Evolutionary conservation across 1,284 basidiomycete genomes (phyloP), one percentile per base, ranked within the genome.

Genomic region (Microbotryum violaceum): DNA sequence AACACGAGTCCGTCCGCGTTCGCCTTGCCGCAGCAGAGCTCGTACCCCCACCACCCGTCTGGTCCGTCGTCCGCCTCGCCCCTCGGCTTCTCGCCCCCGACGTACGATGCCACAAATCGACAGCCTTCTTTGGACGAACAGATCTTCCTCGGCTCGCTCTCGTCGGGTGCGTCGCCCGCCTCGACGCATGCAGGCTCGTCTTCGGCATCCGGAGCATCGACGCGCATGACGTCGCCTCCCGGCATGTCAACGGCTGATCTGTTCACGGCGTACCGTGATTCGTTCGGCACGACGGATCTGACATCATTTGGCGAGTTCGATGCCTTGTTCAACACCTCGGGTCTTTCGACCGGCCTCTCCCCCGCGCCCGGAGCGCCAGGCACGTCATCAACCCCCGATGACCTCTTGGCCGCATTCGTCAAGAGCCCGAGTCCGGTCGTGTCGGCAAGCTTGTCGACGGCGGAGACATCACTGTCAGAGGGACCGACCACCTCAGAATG

Each of bases 231-330:
- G 18, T 23, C 25, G n/a, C 51, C 29, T n/a, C 51, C 51, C 33
- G 51, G 33, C 27, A 29, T 31, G 27, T 14, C 51, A n/a, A 53
- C 51, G 51, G n/a, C 45, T n/a, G 63, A 64, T 31, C 37, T 64
- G 23, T 68, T 64, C 51, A 51, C 58, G n/a, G 49, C 62, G 10
- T 68, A 66, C 61, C 62, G 67, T 47, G 66, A 68, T 44, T 54
- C 64, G 53, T 57, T 68, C 20, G 60, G 60, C 3, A 21, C 23
- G 14, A 5, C 49, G n/a, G 52, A 49, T 6, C 55, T 46, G n/a
- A 48, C 60, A 14, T 63, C 64, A 18, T 53, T 66, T 25, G 25
- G 27, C 29, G 67, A 68, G 44, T 55, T 68, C 21, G 67, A 68
- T 53, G 48, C 33, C 27, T 47, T 68, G 16, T 65, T 68, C 33